A percentile compares a stretch with the other conserved stretches of the same genome.
Evolutionary conservation across 2,329 filamentous ascomycete genomes (phyloP).

Genomic region (Helminthosporium solani): DNA sequence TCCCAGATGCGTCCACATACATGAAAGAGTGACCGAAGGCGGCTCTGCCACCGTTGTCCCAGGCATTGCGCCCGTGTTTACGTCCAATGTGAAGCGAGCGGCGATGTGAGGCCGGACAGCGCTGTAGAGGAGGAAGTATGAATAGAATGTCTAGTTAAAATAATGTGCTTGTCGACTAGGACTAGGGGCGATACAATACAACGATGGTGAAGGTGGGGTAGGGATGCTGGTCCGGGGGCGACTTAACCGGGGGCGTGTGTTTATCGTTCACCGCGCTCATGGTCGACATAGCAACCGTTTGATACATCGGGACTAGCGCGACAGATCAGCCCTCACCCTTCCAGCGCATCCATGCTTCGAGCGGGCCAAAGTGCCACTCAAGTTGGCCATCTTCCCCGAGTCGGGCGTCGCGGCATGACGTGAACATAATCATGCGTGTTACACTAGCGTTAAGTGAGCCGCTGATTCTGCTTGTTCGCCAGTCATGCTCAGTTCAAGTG

Average conservation of each 20-base stretch:
- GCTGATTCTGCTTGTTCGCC: too few relatives aligned
- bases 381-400: too few relatives aligned
- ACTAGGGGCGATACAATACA: conserved; percentile 31
- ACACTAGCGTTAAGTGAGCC: too few relatives aligned
- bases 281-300: not conserved
- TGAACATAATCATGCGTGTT: too few relatives aligned
- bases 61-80: conserved; percentile 55
- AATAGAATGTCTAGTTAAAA: conserved; percentile 14
- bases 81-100: conserved; percentile 19
- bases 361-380: too few relatives aligned
- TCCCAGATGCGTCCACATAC: conserved; percentile 45
- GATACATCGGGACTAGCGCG: too few relatives aligned
- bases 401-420: too few relatives aligned
- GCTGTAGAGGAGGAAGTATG: not conserved
- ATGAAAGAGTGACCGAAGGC: conserved; percentile 68
- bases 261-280: not conserved
- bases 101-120: conserved; percentile 9
- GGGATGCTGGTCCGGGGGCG: conserved; percentile 1
- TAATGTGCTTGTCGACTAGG: conserved; percentile 19
- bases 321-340: too few relatives aligned
- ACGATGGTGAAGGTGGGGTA: conserved; percentile 9
- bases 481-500: too few relatives aligned
- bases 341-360: too few relatives aligned
- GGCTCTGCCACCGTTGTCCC: conserved; percentile 58
- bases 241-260: not conserved